A percentile compares a stretch with the other conserved stretches of the same genome.
Conservation (phyloP, 2,329 filamentous ascomycete genomes). For the Fusarium sp. region DNA sequence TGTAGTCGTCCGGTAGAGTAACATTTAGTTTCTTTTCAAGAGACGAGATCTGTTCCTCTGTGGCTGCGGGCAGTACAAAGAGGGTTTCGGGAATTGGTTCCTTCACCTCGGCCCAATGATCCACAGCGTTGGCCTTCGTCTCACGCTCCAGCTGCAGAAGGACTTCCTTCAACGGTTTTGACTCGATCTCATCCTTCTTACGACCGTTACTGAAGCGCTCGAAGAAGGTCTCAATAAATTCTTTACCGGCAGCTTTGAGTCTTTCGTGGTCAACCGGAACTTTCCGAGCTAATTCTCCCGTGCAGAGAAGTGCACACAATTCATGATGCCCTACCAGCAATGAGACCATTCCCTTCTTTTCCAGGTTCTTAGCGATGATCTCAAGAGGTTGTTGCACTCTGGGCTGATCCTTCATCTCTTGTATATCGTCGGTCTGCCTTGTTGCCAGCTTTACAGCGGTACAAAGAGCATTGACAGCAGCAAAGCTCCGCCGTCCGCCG, state of each 20-base stretch:
- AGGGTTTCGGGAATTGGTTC: slow-evolving; percentile 27
- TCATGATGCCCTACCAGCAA: slow-evolving; percentile 14
- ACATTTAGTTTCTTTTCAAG: slow-evolving; percentile 26
- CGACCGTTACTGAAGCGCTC: slow-evolving; percentile 27
- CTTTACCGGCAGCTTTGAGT: slow-evolving; percentile 8
- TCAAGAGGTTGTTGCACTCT: slow-evolving; percentile 29
- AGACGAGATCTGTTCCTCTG: slow-evolving; percentile 27
- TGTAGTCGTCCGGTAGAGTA: slow-evolving; percentile 32
- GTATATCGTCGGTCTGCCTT: slow-evolving; percentile 4
- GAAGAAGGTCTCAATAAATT: slow-evolving; percentile 20
- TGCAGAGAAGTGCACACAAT: slow-evolving; percentile 24
- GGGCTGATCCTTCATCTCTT: slow-evolving; percentile 13
- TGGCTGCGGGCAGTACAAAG: slow-evolving; percentile 31
- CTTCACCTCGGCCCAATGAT: slow-evolving; percentile 3
- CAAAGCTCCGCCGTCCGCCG: neutral
- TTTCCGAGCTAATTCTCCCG: slow-evolving; percentile 27
- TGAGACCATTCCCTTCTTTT: neutral
- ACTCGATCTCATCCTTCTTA: slow-evolving; percentile 9
- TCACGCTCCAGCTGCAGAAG: slow-evolving; percentile 21
- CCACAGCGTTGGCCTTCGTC: slow-evolving; percentile 17
- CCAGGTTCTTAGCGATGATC: slow-evolving; percentile 4
- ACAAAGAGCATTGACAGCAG: slow-evolving; percentile 14
- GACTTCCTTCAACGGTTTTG: slow-evolving; percentile 20
- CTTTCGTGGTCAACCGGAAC: slow-evolving; percentile 25
- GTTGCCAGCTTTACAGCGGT: slow-evolving; percentile 21